Percentiles rank a stretch among this genome's conserved stretches.
Evolutionary conservation across 805 yeast genomes (phyloP).

Genomic region (Kregervanrija fluxuum): DNA sequence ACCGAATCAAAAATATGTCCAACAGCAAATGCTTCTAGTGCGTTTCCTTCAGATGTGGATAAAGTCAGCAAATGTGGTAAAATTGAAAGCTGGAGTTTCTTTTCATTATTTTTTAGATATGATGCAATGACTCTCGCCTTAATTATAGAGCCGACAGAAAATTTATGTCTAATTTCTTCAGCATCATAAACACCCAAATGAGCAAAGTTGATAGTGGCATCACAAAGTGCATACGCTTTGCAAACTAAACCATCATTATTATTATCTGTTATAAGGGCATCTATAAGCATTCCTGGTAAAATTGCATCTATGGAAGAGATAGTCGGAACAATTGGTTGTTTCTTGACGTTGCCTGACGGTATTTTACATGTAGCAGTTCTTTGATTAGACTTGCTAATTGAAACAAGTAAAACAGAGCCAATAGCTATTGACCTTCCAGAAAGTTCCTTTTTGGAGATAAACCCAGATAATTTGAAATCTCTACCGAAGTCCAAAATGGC

Average conservation of each 20-base stretch:
- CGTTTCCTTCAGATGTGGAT: conserved; percentile 16
- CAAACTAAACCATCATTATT: conserved; percentile 58
- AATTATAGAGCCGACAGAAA: conserved; percentile 57
- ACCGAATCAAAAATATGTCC: conserved; percentile 65
- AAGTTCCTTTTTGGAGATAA: conserved; percentile 66
- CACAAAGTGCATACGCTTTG: conserved; percentile 66
- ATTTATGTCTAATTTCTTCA: conserved; percentile 49
- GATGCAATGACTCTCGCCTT: conserved; percentile 68
- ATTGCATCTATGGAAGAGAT: conserved; percentile 73
- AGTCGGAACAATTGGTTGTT: conserved; percentile 42
- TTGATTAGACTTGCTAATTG: conserved; percentile 44
- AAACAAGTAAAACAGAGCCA: conserved; percentile 68
- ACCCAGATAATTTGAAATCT: conserved; percentile 48
- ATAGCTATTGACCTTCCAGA: conserved; percentile 18
- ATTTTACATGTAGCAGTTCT: conserved; percentile 53
- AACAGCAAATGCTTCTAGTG: conserved; percentile 61
- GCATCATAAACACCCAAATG: conserved; percentile 44
- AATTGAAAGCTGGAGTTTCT: conserved; percentile 57
- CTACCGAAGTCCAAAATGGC: conserved; percentile 66
- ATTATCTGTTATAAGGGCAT: conserved; percentile 59
- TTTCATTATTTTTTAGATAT: conserved; percentile 39
- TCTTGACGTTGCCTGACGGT: conserved; percentile 37
- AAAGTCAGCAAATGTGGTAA: conserved; percentile 46
- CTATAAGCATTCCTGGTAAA: conserved; percentile 79
- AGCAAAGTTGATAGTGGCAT: conserved; percentile 61